Conservation (phyloP, 768 basidiomycete genomes). For the Boletus tomentosulus region DNA sequence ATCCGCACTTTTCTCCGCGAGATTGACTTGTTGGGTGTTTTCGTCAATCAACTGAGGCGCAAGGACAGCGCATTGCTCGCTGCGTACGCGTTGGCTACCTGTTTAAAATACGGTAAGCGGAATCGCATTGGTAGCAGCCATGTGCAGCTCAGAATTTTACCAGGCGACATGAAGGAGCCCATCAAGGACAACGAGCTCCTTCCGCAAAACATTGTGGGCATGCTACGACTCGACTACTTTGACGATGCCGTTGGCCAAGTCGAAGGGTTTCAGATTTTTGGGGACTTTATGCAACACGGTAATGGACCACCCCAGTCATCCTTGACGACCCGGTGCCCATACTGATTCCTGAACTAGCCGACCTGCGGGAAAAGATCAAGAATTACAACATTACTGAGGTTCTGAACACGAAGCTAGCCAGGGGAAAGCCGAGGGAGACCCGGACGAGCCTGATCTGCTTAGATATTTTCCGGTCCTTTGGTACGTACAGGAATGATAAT, state of each 20-base stretch:
- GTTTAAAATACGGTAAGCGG: constrained; percentile 15
- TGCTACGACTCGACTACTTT: constrained; percentile 23
- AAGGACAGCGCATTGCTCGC: constrained; percentile 18
- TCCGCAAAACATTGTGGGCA: constrained; percentile 18
- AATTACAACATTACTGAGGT: constrained; percentile 15
- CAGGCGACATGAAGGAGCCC: constrained; percentile 14
- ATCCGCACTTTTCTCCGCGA: constrained; percentile 11
- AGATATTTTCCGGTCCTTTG: constrained; percentile 19
- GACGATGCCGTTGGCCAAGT: constrained; percentile 21
- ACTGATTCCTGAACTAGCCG: constrained; percentile 5
- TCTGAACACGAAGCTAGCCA: constrained; percentile 12
- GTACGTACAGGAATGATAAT: constrained; percentile 2
- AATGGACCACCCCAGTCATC: neutral
- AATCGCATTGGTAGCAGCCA: neutral
- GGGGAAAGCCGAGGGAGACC: constrained; percentile 11
- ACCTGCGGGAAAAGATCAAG: constrained; percentile 12
- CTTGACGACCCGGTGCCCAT: neutral
- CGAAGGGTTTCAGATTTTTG: constrained; percentile 25
- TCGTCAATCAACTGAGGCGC: constrained; percentile 14
- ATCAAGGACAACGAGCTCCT: constrained; percentile 7
- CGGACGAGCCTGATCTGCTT: constrained; percentile 23
- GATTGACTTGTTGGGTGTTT: constrained; percentile 3
- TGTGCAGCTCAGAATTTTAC: neutral
- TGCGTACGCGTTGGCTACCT: constrained; percentile 18
- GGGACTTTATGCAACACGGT: constrained; percentile 20